Evolutionary conservation across 1,284 basidiomycete species (phyloP), one percentile per base, ranked within the genome.

Genomic region (Sanghuangporus baumii): DNA sequence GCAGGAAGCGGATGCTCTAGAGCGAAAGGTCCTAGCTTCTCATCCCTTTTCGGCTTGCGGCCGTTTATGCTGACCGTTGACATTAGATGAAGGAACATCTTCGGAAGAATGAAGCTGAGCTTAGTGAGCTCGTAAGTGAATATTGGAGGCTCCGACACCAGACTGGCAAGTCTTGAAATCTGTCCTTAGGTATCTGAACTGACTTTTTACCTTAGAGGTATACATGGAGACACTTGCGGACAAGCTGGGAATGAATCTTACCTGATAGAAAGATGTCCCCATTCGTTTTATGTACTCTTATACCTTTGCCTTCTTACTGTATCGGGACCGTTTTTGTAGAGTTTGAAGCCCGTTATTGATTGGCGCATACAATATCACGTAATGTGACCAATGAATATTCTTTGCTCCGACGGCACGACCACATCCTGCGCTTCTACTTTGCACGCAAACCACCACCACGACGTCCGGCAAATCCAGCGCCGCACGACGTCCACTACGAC

Each of bases 161-260:
- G 70, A 88, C 90, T 66, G 89, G 92, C 91, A 71, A 67, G 77
- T 72, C 43, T 62, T 11, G 20, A 7, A 26, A 48, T 59, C 43
- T 48, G 61, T 41, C 12, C 5, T 31, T 40, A 57, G n/a, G 62
- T 4, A 26, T 31, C 11, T 31, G 38, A 26, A 55, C 61, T 64
- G 50, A 67, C 36, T 41, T 54, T 12, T 37, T 18, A 46, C 64
- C 31, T 37, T 68, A 91, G 89, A 90, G 71, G 81, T 90, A 1
- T 91, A 90, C 68, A 91, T 91, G 88, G 89, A 91, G 72, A 90
- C 85, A 0, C 75, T 91, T 16, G 87, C 88, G 3, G 88, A 88
- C 72, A 81, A 83, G 66, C 71, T 83, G 36, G 88, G 86, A 62
- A 73, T 88, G 67, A 83, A 80, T 60, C 81, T 87, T 74, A 58